phyloP scores from a whole-genome alignment of 2,329 filamentous ascomycete genomes.

The Neonectria sp. region DNA sequence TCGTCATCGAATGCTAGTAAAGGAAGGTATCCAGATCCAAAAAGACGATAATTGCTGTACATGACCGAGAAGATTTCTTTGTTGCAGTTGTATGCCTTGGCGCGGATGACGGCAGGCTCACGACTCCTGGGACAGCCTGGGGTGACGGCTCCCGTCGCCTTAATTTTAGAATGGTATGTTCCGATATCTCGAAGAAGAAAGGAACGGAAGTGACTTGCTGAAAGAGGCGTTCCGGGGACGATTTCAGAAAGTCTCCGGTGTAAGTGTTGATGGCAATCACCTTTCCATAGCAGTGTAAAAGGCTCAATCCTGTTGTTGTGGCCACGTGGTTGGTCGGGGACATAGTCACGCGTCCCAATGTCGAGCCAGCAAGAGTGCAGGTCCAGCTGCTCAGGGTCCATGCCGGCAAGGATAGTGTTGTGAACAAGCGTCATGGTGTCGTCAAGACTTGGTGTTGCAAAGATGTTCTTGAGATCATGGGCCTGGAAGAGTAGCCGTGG shows the following conservation, averaged over 20 bases:
- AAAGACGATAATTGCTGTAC: not conserved
- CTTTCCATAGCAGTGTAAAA: not conserved
- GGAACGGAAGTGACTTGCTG: no score
- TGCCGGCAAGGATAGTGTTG: no score
- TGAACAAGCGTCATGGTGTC: slow-evolving; percentile 1
- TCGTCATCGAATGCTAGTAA: not conserved
- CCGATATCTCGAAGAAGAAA: no score
- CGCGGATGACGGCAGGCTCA: not conserved
- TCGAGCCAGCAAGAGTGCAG: no score
- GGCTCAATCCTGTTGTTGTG: no score
- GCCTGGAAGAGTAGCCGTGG: not conserved
- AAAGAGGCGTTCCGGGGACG: no score
- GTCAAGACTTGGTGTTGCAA: not conserved
- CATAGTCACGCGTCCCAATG: no score
- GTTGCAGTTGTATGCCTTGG: slow-evolving; percentile 4
- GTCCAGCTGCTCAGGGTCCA: no score
- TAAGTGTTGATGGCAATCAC: no score
- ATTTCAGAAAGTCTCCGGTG: no score
- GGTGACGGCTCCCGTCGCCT: not conserved
- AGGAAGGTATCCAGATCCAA: not conserved
- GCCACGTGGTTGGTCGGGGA: no score
- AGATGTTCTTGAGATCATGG: slow-evolving; percentile 2
- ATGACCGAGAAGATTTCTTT: slow-evolving; percentile 5
- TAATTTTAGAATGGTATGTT: not conserved
- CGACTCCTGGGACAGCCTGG: not conserved